These are phyloP conservation scores for Sistotremastrum suecicum DNA, from an alignment of 768 basidiomycete species.

Conservation along the genomic window DNA sequence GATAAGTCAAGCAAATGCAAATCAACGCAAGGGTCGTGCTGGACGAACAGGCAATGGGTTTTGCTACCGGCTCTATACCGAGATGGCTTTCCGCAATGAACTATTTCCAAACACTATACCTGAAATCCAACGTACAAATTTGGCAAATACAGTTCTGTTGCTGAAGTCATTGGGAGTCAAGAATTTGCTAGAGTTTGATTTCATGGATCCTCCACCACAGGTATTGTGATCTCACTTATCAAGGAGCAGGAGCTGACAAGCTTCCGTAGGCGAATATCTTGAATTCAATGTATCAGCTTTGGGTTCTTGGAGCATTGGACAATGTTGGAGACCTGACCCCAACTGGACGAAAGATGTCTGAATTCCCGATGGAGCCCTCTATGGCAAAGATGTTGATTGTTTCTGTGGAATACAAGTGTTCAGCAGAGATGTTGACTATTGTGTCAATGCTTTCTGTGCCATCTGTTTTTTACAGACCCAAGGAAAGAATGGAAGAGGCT, in stretches of 20 bases:
- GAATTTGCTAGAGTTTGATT: slow-evolving; percentile 95
- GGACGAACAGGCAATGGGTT: slow-evolving; percentile 96
- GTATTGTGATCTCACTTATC: slow-evolving; percentile 20
- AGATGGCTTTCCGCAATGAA: slow-evolving; percentile 93
- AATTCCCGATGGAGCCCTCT: slow-evolving; percentile 98
- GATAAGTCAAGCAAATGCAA: slow-evolving; percentile 97
- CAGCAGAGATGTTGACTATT: slow-evolving; percentile 92
- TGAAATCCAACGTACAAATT: slow-evolving; percentile 94
- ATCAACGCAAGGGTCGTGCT: slow-evolving; percentile 90
- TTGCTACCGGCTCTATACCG: slow-evolving; percentile 94
- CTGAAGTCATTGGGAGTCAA: slow-evolving; percentile 96
- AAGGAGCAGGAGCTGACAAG: not conserved
- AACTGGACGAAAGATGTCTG: slow-evolving; percentile 91
- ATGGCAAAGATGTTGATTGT: slow-evolving; percentile 99
- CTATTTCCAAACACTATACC: slow-evolving; percentile 93
- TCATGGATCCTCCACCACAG: slow-evolving; percentile 99
- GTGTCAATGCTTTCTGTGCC: slow-evolving; percentile 99
- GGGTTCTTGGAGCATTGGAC: slow-evolving; percentile 96
- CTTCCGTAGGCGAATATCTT: slow-evolving; percentile 62
- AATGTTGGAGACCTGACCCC: slow-evolving; percentile 94
- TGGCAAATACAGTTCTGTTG: slow-evolving; percentile 91
- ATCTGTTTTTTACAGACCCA: slow-evolving; percentile 93
- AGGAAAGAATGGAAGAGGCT: slow-evolving; percentile 94
- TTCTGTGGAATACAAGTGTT: slow-evolving; percentile 87
- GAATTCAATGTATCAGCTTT: slow-evolving; percentile 99